Conservation (phyloP, 108 stramenopile species). For the Skeletonema costatum region DNA sequence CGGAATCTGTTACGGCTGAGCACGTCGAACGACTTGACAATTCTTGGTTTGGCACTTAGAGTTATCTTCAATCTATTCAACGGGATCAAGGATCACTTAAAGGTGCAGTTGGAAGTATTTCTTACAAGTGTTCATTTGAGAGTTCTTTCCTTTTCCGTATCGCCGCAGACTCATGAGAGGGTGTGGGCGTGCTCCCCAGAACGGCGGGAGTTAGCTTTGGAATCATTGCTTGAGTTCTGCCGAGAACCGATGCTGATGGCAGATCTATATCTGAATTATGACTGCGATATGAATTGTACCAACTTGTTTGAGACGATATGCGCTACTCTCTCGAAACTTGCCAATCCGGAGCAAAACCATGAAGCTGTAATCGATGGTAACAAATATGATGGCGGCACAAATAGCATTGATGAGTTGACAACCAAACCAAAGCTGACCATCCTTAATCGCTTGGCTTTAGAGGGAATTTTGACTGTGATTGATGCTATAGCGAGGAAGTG, state of each 20-base stretch:
- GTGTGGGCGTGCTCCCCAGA: slow-evolving; percentile 63
- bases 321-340: slow-evolving; percentile 65
- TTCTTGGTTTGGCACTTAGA: slow-evolving; percentile 87
- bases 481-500: slow-evolving; percentile 81
- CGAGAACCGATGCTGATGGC: slow-evolving; percentile 92
- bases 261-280: slow-evolving; percentile 97
- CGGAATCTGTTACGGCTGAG: slow-evolving; percentile 85
- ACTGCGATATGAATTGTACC: slow-evolving; percentile 95
- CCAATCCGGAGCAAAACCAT: slow-evolving; percentile 34
- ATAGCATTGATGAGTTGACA: not conserved
- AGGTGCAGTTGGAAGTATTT: slow-evolving; percentile 98
- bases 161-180: slow-evolving; percentile 12
- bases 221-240: slow-evolving; percentile 92
- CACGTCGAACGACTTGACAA: slow-evolving; percentile 82
- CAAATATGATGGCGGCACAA: slow-evolving; percentile 17
- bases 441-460: slow-evolving; percentile 83
- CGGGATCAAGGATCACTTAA: slow-evolving; percentile 92
- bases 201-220: slow-evolving; percentile 93
- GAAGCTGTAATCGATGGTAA: not conserved
- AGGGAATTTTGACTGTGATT: slow-evolving; percentile 88
- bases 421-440: slow-evolving; percentile 56
- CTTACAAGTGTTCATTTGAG: slow-evolving; percentile 89
- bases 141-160: slow-evolving; percentile 54
- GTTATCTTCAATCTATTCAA: slow-evolving; percentile 98
- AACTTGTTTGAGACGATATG: slow-evolving; percentile 92